These are phyloP conservation scores for Arthrobotrys megalospora DNA, from an alignment of 2,329 filamentous ascomycete genomes.

Conservation along the genomic window DNA sequence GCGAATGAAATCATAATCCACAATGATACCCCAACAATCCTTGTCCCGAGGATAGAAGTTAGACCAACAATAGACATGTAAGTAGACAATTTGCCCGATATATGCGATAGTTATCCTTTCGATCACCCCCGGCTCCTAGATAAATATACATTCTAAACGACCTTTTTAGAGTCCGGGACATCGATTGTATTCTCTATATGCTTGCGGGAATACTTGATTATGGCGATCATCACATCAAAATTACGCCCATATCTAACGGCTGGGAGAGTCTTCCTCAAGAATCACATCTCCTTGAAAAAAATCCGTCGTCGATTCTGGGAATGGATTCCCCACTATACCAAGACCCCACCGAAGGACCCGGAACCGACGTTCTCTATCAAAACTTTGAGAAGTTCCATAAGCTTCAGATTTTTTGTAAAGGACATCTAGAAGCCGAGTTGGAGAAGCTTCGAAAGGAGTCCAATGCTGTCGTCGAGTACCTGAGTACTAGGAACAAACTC, in stretches of 20 bases:
- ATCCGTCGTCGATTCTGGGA: background rate
- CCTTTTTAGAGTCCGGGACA: conserved; percentile 22
- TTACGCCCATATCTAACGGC: background rate
- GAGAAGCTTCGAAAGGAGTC: conserved; percentile 25
- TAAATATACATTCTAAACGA: background rate
- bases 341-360: background rate
- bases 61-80: conserved; percentile 21
- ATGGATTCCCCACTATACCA: background rate
- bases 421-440: conserved; percentile 5
- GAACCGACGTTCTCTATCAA: background rate
- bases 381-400: conserved; percentile 18
- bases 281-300: background rate
- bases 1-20: background rate
- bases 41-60: background rate
- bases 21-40: background rate
- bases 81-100: background rate
- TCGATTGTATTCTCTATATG: conserved; percentile 39
- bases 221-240: background rate
- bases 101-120: too few species aligned
- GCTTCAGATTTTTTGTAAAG: background rate
- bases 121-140: too few species aligned
- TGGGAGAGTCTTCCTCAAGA: background rate
- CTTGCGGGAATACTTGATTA: conserved; percentile 35
- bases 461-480: background rate
- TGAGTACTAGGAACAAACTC: conserved; percentile 4